Percentiles rank a stretch among this genome's conserved stretches.
Evolutionary conservation across 225 moss, liverwort and hornwort species (phyloP).

Genomic region (Pleurozium schreberi): DNA sequence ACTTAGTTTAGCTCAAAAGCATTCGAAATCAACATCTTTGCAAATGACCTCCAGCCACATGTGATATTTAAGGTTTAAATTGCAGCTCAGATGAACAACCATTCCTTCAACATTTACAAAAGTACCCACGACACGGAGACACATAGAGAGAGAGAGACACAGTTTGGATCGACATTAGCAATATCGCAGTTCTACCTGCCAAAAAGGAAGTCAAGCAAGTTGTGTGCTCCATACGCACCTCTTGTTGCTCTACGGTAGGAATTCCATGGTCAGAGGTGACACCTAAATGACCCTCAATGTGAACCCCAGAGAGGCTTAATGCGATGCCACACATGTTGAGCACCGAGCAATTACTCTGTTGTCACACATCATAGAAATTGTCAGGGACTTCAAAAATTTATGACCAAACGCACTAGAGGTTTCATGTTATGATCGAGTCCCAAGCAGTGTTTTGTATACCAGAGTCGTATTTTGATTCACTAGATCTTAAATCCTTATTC

Average conservation of each 20-base stretch:
- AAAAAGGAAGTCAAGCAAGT: background rate
- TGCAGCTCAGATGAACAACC: background rate
- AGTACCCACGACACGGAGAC: background rate
- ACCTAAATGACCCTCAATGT: constrained; percentile 37
- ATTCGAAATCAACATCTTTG: background rate
- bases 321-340: constrained; percentile 83
- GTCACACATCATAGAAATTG: background rate
- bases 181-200: background rate
- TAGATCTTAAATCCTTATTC: background rate
- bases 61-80: background rate
- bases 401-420: background rate
- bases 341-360: background rate
- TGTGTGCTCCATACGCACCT: constrained; percentile 1
- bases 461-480: background rate
- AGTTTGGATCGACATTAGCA: background rate
- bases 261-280: background rate
- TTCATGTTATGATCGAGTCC: background rate
- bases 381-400: background rate
- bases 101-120: background rate
- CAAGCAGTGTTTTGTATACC: background rate
- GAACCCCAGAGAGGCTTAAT: constrained; percentile 47
- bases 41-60: background rate
- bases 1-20: background rate
- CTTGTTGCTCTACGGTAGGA: background rate
- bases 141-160: background rate